These are phyloP conservation scores for Selaginella moellendorffii DNA, from an alignment of 75 land plant species.

Conservation along the genomic window DNA sequence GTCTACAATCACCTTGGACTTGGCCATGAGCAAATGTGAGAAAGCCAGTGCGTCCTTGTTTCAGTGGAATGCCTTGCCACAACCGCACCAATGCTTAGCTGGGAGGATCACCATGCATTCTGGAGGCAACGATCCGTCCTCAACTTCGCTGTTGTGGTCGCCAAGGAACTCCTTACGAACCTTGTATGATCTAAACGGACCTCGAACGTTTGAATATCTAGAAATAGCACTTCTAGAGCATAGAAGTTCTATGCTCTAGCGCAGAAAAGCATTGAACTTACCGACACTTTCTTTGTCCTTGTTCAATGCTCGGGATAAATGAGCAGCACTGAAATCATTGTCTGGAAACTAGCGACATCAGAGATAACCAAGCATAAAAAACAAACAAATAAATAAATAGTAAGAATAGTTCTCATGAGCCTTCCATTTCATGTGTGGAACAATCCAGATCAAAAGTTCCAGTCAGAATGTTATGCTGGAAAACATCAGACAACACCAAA, in stretches of 20 bases:
- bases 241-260: background rate
- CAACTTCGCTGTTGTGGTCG: background rate
- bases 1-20: background rate
- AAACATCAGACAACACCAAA: no score
- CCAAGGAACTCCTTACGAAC: slow-evolving; percentile 35
- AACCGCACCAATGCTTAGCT: slow-evolving; percentile 3
- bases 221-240: background rate
- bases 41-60: slow-evolving; percentile 89
- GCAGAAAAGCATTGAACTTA: slow-evolving; percentile 25
- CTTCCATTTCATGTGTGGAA: no score
- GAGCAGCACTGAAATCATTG: no score
- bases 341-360: no score
- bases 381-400: no score
- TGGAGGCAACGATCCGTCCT: background rate
- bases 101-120: no score
- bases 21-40: slow-evolving; percentile 72
- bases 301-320: slow-evolving; percentile 95
- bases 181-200: slow-evolving; percentile 67
- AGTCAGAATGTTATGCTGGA: no score
- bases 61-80: slow-evolving; percentile 43
- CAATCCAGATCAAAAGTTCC: no score
- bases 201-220: slow-evolving; percentile 86
- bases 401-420: no score
- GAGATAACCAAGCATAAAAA: no score
- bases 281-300: slow-evolving; percentile 55